Evolutionary conservation across 257 asterid genomes (phyloP).

Genomic region (Solanum bukasovii): DNA sequence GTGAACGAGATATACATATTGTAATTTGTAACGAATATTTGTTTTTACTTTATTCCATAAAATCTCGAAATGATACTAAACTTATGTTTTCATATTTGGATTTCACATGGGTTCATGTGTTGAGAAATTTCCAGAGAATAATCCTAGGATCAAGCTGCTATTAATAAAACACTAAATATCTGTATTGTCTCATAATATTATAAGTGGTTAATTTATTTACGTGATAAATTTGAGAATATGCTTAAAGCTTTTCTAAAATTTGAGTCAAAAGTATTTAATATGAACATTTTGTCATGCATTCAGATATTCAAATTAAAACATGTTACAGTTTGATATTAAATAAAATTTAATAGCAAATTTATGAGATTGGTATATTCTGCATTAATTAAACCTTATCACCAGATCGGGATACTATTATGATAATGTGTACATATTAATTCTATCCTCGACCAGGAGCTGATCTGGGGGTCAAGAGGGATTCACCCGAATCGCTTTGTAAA

Average conservation of each 20-base stretch:
- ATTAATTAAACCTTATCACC: too few relatives aligned
- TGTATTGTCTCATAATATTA: background rate
- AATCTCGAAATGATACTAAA: background rate
- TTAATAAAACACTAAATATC: background rate
- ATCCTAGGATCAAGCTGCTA: constrained; percentile 10
- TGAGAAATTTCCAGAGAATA: background rate
- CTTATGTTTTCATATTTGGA: background rate
- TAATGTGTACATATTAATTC: background rate
- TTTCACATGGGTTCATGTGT: background rate
- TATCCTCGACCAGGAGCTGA: background rate
- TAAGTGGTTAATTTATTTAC: background rate
- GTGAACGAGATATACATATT: background rate
- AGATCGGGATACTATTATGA: background rate
- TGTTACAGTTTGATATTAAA: background rate
- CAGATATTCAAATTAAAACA: background rate
- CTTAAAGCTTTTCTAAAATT: background rate
- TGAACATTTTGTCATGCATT: background rate
- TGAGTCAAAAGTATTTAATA: background rate
- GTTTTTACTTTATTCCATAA: background rate
- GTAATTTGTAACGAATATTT: background rate
- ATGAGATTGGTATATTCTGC: background rate
- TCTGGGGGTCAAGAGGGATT: background rate
- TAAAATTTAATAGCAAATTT: background rate
- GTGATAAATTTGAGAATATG: background rate
- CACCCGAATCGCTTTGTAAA: background rate